phyloP scores from a whole-genome alignment of 352 stramenopile species.

The Phytophthora parvispora region DNA sequence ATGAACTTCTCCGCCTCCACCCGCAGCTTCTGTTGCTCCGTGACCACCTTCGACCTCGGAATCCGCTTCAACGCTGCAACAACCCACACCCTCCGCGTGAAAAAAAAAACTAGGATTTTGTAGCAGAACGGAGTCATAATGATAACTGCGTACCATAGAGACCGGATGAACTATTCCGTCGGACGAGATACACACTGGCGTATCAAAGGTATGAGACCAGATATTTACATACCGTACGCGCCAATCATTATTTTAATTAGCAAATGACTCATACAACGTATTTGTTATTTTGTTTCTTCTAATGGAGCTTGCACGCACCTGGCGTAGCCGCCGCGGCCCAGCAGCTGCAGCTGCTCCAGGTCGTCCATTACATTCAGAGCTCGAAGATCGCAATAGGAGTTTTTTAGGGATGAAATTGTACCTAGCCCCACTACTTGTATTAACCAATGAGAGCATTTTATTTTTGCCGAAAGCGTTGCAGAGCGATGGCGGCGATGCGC shows the following conservation, averaged over 20 bases:
- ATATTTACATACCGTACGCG: too few species aligned
- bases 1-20: constrained; percentile 58
- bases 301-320: constrained; percentile 38
- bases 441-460: neutral
- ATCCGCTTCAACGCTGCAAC: constrained; percentile 73
- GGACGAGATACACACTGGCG: constrained; percentile 66
- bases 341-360: constrained; percentile 55
- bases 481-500: constrained; percentile 77
- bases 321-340: constrained; percentile 73
- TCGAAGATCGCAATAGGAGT: constrained; percentile 22
- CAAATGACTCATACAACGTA: too few species aligned
- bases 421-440: neutral
- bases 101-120: neutral
- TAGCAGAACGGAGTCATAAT: too few species aligned
- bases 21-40: constrained; percentile 51
- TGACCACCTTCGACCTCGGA: constrained; percentile 39
- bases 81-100: neutral
- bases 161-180: constrained; percentile 19
- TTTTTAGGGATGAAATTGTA: neutral
- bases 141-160: constrained; percentile 61
- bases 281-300: neutral
- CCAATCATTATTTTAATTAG: too few species aligned
- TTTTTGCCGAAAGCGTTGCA: neutral
- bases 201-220: neutral
- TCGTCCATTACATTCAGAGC: constrained; percentile 66